Conservation (phyloP, 345 rosid genomes). For the Eucalyptus curtisii region DNA sequence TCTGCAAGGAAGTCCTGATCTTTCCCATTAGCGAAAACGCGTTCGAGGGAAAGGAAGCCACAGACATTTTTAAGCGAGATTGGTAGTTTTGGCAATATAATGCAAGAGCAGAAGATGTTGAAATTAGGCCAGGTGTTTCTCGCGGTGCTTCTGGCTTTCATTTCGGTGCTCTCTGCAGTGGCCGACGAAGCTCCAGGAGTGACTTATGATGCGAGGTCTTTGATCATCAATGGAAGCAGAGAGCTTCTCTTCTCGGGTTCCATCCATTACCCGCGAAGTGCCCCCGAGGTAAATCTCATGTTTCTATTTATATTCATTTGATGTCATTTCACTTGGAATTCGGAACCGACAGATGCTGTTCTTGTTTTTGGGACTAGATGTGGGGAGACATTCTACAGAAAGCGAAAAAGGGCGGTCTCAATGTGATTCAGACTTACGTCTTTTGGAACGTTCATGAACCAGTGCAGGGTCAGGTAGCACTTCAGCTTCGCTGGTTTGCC, state of each 20-base stretch:
- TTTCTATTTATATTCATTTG: neutral
- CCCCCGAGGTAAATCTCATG: neutral
- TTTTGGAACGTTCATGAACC: slow-evolving; percentile 52
- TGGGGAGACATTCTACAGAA: slow-evolving; percentile 25
- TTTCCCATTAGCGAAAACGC: neutral
- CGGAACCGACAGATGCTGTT: neutral
- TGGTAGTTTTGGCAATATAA: neutral
- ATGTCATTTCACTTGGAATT: neutral
- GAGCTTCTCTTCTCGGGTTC: slow-evolving; percentile 23
- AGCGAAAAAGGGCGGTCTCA: slow-evolving; percentile 34
- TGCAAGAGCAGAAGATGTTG: neutral
- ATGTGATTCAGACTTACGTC: slow-evolving; percentile 41
- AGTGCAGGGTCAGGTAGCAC: slow-evolving; percentile 17
- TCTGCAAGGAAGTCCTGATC: neutral
- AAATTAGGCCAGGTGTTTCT: neutral
- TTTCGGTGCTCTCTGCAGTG: neutral
- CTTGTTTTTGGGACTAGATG: slow-evolving; percentile 4
- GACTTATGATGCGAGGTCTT: slow-evolving; percentile 5
- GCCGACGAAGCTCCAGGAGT: neutral
- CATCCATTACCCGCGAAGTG: slow-evolving; percentile 13
- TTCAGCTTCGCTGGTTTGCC: neutral
- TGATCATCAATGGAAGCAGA: slow-evolving; percentile 12
- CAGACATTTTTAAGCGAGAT: neutral
- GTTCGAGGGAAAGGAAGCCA: neutral
- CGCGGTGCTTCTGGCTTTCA: neutral